These are phyloP conservation scores for Debaryomyces fabryi DNA, from an alignment of 1,139 yeast species.

Conservation along the genomic window DNA sequence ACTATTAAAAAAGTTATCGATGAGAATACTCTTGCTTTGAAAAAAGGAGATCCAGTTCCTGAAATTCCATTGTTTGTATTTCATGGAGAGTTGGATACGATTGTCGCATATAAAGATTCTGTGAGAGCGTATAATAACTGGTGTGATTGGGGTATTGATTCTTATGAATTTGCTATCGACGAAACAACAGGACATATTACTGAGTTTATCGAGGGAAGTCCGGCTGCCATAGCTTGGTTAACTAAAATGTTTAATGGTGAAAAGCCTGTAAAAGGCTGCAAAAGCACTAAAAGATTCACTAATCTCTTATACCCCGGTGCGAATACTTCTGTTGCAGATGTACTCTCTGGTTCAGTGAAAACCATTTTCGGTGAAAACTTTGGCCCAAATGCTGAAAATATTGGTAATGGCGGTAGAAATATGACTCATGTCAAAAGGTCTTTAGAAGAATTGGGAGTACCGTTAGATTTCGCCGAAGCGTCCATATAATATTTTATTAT, in stretches of 20 bases:
- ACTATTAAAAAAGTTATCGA: slow-evolving; percentile 16
- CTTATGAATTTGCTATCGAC: slow-evolving; percentile 14
- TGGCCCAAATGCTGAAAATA: slow-evolving; percentile 7
- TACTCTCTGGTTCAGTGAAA: not conserved
- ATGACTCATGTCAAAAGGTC: not conserved
- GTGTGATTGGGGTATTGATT: slow-evolving; percentile 20
- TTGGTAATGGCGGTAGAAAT: not conserved
- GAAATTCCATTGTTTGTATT: slow-evolving; percentile 29
- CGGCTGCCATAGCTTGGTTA: slow-evolving; percentile 13
- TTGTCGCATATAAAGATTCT: slow-evolving; percentile 24
- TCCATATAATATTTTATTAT: not conserved
- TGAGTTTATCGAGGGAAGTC: slow-evolving; percentile 11
- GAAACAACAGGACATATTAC: slow-evolving; percentile 13
- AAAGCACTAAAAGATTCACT: slow-evolving; percentile 21
- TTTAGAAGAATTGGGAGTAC: not conserved
- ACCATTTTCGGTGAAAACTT: slow-evolving; percentile 2
- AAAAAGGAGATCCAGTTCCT: slow-evolving; percentile 21
- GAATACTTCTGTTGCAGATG: slow-evolving; percentile 1
- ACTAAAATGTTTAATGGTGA: slow-evolving; percentile 12
- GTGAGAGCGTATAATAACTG: slow-evolving; percentile 23
- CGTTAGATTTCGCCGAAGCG: not conserved
- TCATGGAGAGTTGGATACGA: slow-evolving; percentile 27
- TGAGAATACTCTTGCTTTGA: slow-evolving; percentile 25
- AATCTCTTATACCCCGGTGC: slow-evolving; percentile 30
- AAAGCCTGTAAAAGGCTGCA: slow-evolving; percentile 10